Evolutionary conservation across 768 basidiomycete genomes (phyloP), one percentile per base, ranked within the genome.

Genomic region (Collybia nuda): DNA sequence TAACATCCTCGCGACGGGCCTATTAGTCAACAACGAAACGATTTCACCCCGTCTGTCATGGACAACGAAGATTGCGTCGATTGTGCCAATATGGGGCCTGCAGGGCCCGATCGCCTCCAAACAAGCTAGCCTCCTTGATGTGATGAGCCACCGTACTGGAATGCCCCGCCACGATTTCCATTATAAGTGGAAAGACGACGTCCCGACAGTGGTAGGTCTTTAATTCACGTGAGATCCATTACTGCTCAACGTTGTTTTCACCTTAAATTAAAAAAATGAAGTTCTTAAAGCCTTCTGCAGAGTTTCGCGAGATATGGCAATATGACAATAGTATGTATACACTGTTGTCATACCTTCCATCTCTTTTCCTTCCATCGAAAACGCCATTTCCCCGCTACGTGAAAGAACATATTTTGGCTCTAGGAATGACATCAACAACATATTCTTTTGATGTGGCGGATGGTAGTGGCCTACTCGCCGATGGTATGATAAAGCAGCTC

Each of bases 241-340:
- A 6, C 17, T 12, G 17, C 18, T 11, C 12, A 35, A 17, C 3
- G 5, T 24, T 18, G 4, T 45, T 28, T 19, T n/a, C 9, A 15
- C 17, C 17, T 2, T 22, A 62, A 56, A 56, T 62, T 21, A 44
- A 56, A 37, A 62, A 57, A 41, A 18, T 67, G 28, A 62, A 58
- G 32, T 62, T 56, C 45, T 61, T 68, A 9, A 57, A 62, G 7
- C 67, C 67, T 2, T 69, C 68, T 1, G 47, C 63, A 5, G 63
- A 62, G 35, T 71, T 69, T 42, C 62, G 69, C 2, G 54, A 62
- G 6, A 38, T 53, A 0, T 64, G 50, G 21, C 67, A 70, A 36
- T 67, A 68, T 48, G 60, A 50, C 47, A 69, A 69, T 47, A 57
- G 60, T 38, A 62, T 63, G 64, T 70, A 70, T 24, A 53, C 48